These are phyloP conservation scores for Quercus lobata DNA, from an alignment of 331 rosid species.

Conservation along the genomic window DNA sequence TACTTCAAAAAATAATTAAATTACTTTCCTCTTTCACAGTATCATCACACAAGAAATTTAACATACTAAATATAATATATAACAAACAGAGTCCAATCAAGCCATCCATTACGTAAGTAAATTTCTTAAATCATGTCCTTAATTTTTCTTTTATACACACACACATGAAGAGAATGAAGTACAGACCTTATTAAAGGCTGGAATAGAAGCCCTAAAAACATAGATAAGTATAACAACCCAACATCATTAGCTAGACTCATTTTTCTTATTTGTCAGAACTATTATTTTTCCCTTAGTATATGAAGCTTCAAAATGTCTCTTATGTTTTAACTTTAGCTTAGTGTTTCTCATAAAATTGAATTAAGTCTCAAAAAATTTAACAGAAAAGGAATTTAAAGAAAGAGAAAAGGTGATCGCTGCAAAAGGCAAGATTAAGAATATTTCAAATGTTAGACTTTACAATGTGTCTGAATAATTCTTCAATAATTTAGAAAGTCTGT, in stretches of 20 bases:
- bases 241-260: neutral
- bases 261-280: constrained; percentile 1
- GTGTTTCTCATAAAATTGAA: neutral
- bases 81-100: neutral
- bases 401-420: neutral
- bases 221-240: neutral
- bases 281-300: neutral
- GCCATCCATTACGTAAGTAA: neutral
- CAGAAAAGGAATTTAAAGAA: neutral
- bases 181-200: no score
- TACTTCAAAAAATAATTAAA: constrained; percentile 2
- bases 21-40: constrained; percentile 11
- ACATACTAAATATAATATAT: constrained; percentile 4
- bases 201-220: neutral
- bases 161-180: no score
- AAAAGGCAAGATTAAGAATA: neutral
- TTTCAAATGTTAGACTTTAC: neutral
- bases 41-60: constrained; percentile 3
- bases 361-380: neutral
- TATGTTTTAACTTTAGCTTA: neutral
- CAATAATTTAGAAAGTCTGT: neutral
- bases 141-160: neutral
- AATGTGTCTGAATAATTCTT: neutral
- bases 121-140: neutral
- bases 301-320: neutral